Conservation (phyloP, 495 filamentous ascomycete species). For the Neurospora discreta region DNA sequence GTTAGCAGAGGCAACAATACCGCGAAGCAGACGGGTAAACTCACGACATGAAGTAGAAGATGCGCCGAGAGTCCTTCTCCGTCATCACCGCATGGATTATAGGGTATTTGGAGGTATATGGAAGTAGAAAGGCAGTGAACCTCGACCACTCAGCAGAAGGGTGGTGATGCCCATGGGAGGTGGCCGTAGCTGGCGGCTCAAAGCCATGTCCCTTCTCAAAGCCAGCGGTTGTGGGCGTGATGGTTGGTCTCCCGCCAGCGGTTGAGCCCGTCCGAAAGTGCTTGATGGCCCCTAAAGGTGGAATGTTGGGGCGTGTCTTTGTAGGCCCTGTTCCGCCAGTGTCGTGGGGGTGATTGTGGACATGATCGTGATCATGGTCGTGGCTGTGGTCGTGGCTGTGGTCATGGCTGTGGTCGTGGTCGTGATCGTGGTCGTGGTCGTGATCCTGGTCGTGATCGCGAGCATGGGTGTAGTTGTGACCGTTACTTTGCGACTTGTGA, state of each 20-base stretch:
- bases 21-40: constrained; percentile 10
- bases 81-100: constrained; percentile 73
- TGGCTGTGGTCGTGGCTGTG: constrained; percentile 26
- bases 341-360: constrained; percentile 15
- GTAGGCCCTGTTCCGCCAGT: background rate
- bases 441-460: constrained; percentile 23
- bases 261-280: constrained; percentile 24
- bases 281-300: constrained; percentile 13
- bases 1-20: background rate
- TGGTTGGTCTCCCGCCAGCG: constrained; percentile 17
- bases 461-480: constrained; percentile 19
- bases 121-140: constrained; percentile 56
- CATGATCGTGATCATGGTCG: constrained; percentile 11
- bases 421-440: constrained; percentile 10
- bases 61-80: constrained; percentile 88
- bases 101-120: constrained; percentile 54
- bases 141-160: constrained; percentile 35
- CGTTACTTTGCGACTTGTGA: constrained; percentile 12
- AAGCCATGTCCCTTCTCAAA: constrained; percentile 20
- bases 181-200: constrained; percentile 12
- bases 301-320: constrained; percentile 4
- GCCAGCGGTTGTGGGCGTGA: constrained; percentile 15
- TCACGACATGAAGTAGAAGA: constrained; percentile 94
- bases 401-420: background rate
- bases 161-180: constrained; percentile 14